Base-by-base conservation (phyloP, 1,139 yeast genomes). In the Komagataea norvegica region DNA sequence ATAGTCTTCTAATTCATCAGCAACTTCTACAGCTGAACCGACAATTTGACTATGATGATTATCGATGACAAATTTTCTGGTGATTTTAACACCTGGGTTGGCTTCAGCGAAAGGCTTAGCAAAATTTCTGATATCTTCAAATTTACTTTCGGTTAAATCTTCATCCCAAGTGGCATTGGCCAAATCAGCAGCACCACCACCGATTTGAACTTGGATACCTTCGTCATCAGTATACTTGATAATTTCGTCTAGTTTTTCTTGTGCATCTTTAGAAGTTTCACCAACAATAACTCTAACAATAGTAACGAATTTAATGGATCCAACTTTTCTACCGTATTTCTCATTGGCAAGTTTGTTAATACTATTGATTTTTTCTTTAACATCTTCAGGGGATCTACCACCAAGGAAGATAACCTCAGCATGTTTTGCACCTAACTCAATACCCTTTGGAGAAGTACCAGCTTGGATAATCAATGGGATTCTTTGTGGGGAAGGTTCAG, bases 401-500 rank as follows among this genome's bases (percentile, higher is more conserved):
- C 65, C 59, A 17, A 65, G 53, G 46, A 67, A 68, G n/a, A 65
- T 63, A 8, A 60, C 59, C 44, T 67, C 72, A 3, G 70, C 72
- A 47, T 66, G 62, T 42, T 60, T 60, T 11, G 73, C 72, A 13
- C 70, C 72, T 49, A 64, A 61, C n/a, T 64, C 63, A 38, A 59
- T 61, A 20, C 73, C 73, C 18, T 60, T 61, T 19, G 60, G 54
- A 1, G 72, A 68, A 17, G 71, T 61, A 19, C 73, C 73, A 2
- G 73, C 73, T 48, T 68, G 73, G 26, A 68, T 55, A 31, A 68
- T 57, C 5, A 66, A 64, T 1, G 71, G 71, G n/a, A 66, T 48
- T 49, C 70, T 61, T 42, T 66, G 71, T 13, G 66, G 65, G 11
- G 68, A 59, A 13, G 70, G 71, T 29, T 60, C 61, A 14, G 65